These are phyloP conservation scores for Solanum piurae DNA, from an alignment of 257 asterid genomes.

Conservation along the genomic window DNA sequence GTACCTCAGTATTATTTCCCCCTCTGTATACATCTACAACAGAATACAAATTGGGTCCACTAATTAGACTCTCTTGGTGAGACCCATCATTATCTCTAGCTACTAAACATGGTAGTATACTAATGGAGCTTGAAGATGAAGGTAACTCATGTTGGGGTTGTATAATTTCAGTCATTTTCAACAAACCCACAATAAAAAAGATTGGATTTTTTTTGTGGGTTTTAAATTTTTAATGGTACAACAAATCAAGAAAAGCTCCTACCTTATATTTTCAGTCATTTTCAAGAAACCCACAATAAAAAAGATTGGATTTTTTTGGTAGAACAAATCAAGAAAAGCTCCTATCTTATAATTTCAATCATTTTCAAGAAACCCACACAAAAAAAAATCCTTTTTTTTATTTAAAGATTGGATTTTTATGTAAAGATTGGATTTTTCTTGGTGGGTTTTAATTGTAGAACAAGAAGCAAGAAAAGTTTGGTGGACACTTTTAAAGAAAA, in stretches of 20 bases:
- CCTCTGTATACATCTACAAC: slow-evolving; percentile 23
- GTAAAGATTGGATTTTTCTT: background rate
- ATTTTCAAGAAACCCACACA: slow-evolving; percentile 18
- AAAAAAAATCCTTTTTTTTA: background rate
- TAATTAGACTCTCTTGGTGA: slow-evolving; percentile 21
- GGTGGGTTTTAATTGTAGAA: background rate
- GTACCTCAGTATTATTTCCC: slow-evolving; percentile 8
- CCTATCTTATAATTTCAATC: slow-evolving; percentile 21
- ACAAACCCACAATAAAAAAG: slow-evolving; percentile 6
- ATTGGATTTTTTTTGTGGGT: slow-evolving; percentile 9
- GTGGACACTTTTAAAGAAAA: slow-evolving; percentile 10
- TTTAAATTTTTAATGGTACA: background rate
- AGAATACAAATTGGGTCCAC: background rate
- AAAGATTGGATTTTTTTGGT: slow-evolving; percentile 22
- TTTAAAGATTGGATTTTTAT: slow-evolving; percentile 24
- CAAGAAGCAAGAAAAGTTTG: slow-evolving; percentile 27
- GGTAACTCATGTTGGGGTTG: slow-evolving; percentile 44
- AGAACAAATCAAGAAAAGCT: background rate
- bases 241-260: background rate
- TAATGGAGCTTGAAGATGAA: slow-evolving; percentile 46
- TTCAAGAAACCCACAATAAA: background rate
- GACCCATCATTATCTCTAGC: slow-evolving; percentile 39
- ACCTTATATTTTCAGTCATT: slow-evolving; percentile 34
- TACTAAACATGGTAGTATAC: background rate
- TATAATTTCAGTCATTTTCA: slow-evolving; percentile 43